Evolutionary conservation across 2,329 filamentous ascomycete species (phyloP).

Genomic region (Alternaria brassicicola): DNA sequence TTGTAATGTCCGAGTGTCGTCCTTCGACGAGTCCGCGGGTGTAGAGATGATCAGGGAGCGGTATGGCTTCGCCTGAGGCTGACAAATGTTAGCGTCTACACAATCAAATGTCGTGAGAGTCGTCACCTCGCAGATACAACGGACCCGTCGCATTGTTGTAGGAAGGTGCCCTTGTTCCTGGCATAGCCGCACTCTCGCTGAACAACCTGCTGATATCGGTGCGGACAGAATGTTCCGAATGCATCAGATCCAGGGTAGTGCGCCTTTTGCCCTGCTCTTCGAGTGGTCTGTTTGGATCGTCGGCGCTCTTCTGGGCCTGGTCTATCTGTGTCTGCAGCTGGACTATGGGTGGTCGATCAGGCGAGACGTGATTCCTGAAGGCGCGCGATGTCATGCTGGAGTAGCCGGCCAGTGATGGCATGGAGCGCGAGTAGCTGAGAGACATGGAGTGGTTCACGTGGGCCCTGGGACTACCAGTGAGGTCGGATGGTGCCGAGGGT

Average conservation of each 20-base stretch:
- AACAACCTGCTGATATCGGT: conserved; percentile 55
- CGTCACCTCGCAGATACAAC: conserved; percentile 41
- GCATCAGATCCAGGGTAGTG: conserved; percentile 34
- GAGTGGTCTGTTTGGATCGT: conserved; percentile 54
- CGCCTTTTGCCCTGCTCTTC: conserved; percentile 35
- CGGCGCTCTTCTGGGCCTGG: conserved; percentile 55
- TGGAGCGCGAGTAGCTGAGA: conserved; percentile 38
- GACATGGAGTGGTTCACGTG: conserved; percentile 21
- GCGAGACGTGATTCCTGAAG: conserved; percentile 34
- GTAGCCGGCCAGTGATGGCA: conserved; percentile 33
- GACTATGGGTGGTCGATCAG: conserved; percentile 36
- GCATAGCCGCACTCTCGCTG: conserved; percentile 47
- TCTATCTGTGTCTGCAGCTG: conserved; percentile 47
- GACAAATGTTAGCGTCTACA: conserved; percentile 20
- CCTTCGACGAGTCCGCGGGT: conserved; percentile 59
- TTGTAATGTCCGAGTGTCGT: conserved; percentile 60
- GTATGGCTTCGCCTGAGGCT: conserved; percentile 48
- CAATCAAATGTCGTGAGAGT: not conserved
- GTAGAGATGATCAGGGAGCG: conserved; percentile 60
- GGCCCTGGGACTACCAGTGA: conserved; percentile 7
- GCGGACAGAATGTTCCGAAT: conserved; percentile 49
- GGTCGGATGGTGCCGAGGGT: conserved; percentile 20
- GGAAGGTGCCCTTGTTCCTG: conserved; percentile 50
- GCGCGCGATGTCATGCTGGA: conserved; percentile 38
- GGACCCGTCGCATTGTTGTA: conserved; percentile 49